These are phyloP conservation scores for Amanita exitialis DNA, from an alignment of 768 basidiomycete species.

Conservation along the genomic window DNA sequence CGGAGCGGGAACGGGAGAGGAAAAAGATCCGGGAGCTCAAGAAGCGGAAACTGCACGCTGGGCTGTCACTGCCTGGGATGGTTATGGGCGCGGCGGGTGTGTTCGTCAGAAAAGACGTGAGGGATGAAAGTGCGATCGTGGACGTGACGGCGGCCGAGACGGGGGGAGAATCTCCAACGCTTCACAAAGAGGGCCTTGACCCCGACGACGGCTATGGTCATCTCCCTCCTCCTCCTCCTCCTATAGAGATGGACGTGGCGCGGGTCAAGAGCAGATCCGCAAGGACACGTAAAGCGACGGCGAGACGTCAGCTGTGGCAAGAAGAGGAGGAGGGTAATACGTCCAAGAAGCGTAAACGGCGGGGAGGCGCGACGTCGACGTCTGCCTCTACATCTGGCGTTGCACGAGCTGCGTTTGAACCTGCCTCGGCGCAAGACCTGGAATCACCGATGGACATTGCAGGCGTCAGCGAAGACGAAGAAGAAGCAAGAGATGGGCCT, in stretches of 20 bases:
- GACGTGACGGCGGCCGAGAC: slow-evolving; percentile 36
- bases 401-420: neutral
- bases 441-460: neutral
- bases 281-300: neutral
- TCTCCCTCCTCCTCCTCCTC: neutral
- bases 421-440: slow-evolving; percentile 2
- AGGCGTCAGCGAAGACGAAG: neutral
- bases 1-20: slow-evolving; percentile 30
- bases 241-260: neutral
- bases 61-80: slow-evolving; percentile 18
- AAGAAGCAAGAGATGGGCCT: neutral
- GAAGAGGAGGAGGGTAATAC: neutral
- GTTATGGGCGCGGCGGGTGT: slow-evolving; percentile 26
- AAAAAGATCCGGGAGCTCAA: slow-evolving; percentile 49
- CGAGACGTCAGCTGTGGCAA: neutral
- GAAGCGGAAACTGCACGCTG: slow-evolving; percentile 34
- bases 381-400: neutral
- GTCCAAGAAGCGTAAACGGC: neutral
- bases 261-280: neutral
- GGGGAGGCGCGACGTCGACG: neutral
- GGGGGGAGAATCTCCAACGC: neutral
- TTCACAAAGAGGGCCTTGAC: neutral
- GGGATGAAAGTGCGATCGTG: slow-evolving; percentile 53
- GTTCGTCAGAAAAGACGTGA: slow-evolving; percentile 44
- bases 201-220: neutral